phyloP scores from a whole-genome alignment of 2,329 filamentous ascomycete species.

The Paraconiothyrium sp. region DNA sequence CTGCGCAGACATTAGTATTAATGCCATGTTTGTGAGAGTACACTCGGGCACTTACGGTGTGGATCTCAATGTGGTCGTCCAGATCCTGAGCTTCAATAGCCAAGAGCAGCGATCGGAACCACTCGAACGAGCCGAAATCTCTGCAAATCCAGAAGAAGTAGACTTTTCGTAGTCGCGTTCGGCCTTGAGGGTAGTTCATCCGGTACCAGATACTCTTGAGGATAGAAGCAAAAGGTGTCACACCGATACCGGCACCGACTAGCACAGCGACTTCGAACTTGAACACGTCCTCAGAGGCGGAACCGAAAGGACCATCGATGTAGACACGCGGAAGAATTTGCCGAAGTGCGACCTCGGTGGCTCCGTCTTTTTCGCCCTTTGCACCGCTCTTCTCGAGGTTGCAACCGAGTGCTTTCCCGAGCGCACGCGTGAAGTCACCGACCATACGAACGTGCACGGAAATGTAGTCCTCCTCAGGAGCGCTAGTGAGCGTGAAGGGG shows the following conservation, averaged over 20 bases:
- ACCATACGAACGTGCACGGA: slow-evolving; percentile 84
- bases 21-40: background rate
- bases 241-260: slow-evolving; percentile 62
- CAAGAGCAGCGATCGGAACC: slow-evolving; percentile 84
- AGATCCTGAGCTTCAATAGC: slow-evolving; percentile 89
- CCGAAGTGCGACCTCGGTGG: slow-evolving; percentile 74
- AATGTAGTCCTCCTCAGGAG: slow-evolving; percentile 89
- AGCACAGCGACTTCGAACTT: slow-evolving; percentile 66
- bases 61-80: slow-evolving; percentile 85
- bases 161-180: slow-evolving; percentile 82
- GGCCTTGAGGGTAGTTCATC: slow-evolving; percentile 85
- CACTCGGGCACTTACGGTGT: slow-evolving; percentile 63
- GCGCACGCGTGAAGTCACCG: slow-evolving; percentile 79
- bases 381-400: slow-evolving; percentile 70
- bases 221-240: slow-evolving; percentile 63
- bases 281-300: slow-evolving; percentile 87
- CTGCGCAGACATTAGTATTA: slow-evolving; percentile 34
- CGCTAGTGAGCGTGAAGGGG: slow-evolving; percentile 85
- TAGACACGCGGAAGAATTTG: slow-evolving; percentile 82
- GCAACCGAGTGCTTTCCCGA: slow-evolving; percentile 78
- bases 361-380: slow-evolving; percentile 63
- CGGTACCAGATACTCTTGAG: slow-evolving; percentile 91
- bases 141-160: slow-evolving; percentile 95
- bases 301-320: slow-evolving; percentile 85
- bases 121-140: slow-evolving; percentile 88